A percentile compares a stretch with the other conserved stretches of the same genome.
Conservation (phyloP, 176 grass and related monocot genomes). For the Oryza nivara region DNA sequence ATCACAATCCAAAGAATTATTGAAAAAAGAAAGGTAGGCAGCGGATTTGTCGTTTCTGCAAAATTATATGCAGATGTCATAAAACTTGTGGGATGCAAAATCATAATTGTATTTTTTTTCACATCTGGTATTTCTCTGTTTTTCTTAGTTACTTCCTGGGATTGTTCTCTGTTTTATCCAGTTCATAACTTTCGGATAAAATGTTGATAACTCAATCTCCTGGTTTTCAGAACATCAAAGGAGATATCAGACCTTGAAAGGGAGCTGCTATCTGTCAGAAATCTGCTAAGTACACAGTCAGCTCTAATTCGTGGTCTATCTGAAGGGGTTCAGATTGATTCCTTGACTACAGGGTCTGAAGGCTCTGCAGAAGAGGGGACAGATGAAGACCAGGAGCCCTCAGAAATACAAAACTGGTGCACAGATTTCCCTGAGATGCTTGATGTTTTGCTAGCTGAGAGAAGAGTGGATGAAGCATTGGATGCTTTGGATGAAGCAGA, state of each 20-base stretch:
- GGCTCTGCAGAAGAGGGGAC: slow-evolving; percentile 47
- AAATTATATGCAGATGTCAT: not conserved
- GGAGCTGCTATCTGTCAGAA: slow-evolving; percentile 82
- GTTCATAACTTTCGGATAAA: slow-evolving; percentile 20
- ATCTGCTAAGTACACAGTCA: slow-evolving; percentile 73
- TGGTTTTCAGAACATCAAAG: slow-evolving; percentile 80
- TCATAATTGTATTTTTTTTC: not conserved
- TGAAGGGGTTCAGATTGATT: slow-evolving; percentile 83
- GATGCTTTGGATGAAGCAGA: slow-evolving; percentile 90
- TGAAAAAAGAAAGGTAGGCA: not conserved
- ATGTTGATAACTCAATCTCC: slow-evolving; percentile 37
- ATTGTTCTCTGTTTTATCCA: not conserved
- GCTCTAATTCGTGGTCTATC: slow-evolving; percentile 78
- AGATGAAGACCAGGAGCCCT: slow-evolving; percentile 71
- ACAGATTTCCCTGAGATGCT: slow-evolving; percentile 80
- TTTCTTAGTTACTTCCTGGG: not conserved
- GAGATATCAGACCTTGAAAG: slow-evolving; percentile 96
- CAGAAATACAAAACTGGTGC: slow-evolving; percentile 75
- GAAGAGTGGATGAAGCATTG: slow-evolving; percentile 87
- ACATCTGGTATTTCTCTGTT: not conserved
- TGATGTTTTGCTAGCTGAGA: slow-evolving; percentile 80
- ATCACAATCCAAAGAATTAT: not conserved
- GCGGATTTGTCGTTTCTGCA: not conserved
- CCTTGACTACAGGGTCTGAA: slow-evolving; percentile 48
- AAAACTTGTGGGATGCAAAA: not conserved